Evolutionary conservation across 257 asterid genomes (phyloP), one percentile per base, ranked within the genome.

Genomic region (Solanum lycopersicoides): DNA sequence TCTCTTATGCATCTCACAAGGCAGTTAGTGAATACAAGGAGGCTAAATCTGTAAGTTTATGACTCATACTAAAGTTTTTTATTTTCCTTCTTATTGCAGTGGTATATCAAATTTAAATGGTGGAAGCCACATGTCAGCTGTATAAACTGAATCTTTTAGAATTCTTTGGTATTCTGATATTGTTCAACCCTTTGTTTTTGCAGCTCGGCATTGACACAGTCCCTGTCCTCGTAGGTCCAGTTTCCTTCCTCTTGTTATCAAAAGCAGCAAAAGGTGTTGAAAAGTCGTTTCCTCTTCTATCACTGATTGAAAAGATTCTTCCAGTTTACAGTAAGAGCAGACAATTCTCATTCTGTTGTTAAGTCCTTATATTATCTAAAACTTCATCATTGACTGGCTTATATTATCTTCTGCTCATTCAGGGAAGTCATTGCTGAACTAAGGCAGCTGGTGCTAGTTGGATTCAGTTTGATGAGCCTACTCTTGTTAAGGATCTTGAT

Each of bases 211-310:
- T 92, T 45, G 89, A 92, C 76, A 92, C 93, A 5, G 90, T 92
- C 53, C 94, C 94, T 39, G 92, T 92, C 20, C 91, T 92, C 84
- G 82, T 92, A 76, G 94, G 94, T 66, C 94, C 92, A 16, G 94
- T 92, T 47, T 88, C 93, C 45, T 92, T 89, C 90, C 90, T 92
- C 91, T 74, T 92, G 88, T 91, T 90, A 71, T 91, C 94, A 44
- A 92, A 92, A 79, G 92, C 91, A 73, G 94, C 94, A 86, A 92
- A 88, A 88, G 94, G 93, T 39, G 93, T 91, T 79, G 92, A 92
- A 79, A 92, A 89, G 74, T 71, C 91, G 1, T 92, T 92, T 89
- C 68, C 90, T 74, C 90, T 89, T 87, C 93, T 92, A 18, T 86
- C 92, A 85, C 90, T 92, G 41, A 90, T 92, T 35, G 92, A 92